Conservation (phyloP, 306 rosid genomes). For the Quercus glauca region DNA sequence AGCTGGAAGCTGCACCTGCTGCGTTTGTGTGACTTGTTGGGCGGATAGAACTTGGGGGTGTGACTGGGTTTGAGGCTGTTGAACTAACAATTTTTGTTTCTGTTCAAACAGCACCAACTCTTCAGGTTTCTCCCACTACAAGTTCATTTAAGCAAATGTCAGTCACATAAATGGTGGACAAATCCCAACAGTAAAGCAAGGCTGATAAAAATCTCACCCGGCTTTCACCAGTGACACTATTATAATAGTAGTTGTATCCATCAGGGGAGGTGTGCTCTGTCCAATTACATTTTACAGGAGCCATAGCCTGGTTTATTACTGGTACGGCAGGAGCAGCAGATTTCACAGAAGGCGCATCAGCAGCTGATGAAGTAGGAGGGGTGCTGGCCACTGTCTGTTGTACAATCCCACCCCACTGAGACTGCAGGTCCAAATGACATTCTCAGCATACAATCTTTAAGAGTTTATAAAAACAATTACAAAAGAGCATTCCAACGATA, state of each 20-base stretch:
- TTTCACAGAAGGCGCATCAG: conserved; percentile 58
- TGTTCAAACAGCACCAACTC: conserved; percentile 60
- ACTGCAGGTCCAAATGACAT: conserved; percentile 35
- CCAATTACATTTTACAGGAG: conserved; percentile 69
- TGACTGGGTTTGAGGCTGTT: conserved; percentile 52
- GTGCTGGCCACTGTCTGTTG: conserved; percentile 42
- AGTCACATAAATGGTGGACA: conserved; percentile 17
- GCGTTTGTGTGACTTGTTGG: conserved; percentile 58
- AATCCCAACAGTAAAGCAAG: conserved; percentile 15
- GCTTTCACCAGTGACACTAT: conserved; percentile 81
- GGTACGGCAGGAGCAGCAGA: conserved; percentile 45
- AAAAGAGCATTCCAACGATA: neutral
- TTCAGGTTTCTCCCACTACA: conserved; percentile 97
- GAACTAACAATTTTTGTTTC: conserved; percentile 45
- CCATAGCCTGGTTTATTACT: conserved; percentile 34
- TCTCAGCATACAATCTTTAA: conserved; percentile 19
- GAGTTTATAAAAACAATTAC: conserved; percentile 3
- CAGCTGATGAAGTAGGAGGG: conserved; percentile 36
- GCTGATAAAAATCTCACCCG: conserved; percentile 50
- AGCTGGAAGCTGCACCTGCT: conserved; percentile 55
- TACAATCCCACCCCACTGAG: conserved; percentile 60
- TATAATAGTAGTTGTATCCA: conserved; percentile 87
- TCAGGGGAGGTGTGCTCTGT: conserved; percentile 94
- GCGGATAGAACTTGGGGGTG: conserved; percentile 47
- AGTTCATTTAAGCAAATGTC: conserved; percentile 21